A percentile compares a stretch with the other conserved stretches of the same genome.
phyloP scores from a whole-genome alignment of 306 rosid genomes.

The Rubus idaeus region DNA sequence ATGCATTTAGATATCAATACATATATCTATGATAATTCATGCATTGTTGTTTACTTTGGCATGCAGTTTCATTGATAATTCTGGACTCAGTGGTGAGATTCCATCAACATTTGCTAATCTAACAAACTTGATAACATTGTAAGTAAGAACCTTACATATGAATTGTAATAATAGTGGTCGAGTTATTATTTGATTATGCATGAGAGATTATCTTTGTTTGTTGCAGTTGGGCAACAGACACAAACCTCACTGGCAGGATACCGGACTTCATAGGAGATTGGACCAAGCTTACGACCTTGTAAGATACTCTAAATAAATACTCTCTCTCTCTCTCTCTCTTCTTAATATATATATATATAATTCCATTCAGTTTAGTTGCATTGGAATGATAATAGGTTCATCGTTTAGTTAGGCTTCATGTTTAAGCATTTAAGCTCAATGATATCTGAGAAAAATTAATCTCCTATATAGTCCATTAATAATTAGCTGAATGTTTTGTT shows the following conservation, averaged over 20 bases:
- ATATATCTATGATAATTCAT: not conserved
- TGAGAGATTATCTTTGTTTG: constrained; percentile 12
- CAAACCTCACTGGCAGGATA: constrained; percentile 55
- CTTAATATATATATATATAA: not conserved
- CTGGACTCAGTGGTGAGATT: constrained; percentile 75
- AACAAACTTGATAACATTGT: constrained; percentile 46
- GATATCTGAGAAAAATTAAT: not conserved
- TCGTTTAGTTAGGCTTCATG: not conserved
- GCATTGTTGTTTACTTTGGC: constrained; percentile 24
- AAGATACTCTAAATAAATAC: constrained; percentile 31
- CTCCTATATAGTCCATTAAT: not conserved
- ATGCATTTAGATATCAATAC: not conserved
- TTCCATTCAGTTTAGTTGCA: not conserved
- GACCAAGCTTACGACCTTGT: constrained; percentile 60
- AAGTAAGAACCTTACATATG: constrained; percentile 31
- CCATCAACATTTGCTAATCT: constrained; percentile 68
- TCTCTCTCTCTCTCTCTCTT: not conserved
- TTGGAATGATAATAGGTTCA: not conserved
- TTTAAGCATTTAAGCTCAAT: not conserved
- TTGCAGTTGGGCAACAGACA: constrained; percentile 73
- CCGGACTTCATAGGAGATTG: constrained; percentile 77
- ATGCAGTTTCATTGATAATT: constrained; percentile 66
- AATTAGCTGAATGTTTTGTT: constrained; percentile 10
- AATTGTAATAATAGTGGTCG: not conserved
- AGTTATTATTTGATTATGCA: not conserved